Percentiles rank a stretch among this genome's conserved stretches.
These are phyloP conservation scores for Cutaneotrichosporon cavernicola DNA, from an alignment of 1,284 basidiomycete genomes.

Conservation along the genomic window DNA sequence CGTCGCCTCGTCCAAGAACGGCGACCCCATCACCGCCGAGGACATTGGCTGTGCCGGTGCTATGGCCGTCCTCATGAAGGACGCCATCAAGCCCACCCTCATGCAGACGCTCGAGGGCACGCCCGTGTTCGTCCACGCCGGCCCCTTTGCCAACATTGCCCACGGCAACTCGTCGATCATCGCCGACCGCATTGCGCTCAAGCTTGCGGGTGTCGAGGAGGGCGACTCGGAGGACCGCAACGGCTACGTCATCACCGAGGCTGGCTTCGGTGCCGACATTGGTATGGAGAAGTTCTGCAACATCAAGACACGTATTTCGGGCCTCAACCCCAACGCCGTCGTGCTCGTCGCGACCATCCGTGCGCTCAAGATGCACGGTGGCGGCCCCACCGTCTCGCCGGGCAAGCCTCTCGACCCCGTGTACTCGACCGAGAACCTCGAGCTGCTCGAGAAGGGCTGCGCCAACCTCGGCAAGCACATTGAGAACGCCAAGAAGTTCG, in stretches of 20 bases:
- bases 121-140: slow-evolving; percentile 97
- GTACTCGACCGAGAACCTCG: slow-evolving; percentile 91
- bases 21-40: slow-evolving; percentile 92
- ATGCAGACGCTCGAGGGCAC: slow-evolving; percentile 99
- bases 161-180: slow-evolving; percentile 99
- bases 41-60: slow-evolving; percentile 95
- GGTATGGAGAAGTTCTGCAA: slow-evolving; percentile 99
- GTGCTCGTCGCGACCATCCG: slow-evolving; percentile 97
- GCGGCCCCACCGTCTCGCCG: slow-evolving; percentile 93
- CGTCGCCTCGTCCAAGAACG: slow-evolving; percentile 88
- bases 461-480: slow-evolving; percentile 93
- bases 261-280: slow-evolving; percentile 98
- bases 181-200: slow-evolving; percentile 92
- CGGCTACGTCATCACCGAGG: slow-evolving; percentile 97
- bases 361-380: slow-evolving; percentile 98
- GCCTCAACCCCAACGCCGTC: slow-evolving; percentile 87
- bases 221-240: slow-evolving; percentile 77
- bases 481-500: slow-evolving; percentile 91
- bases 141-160: slow-evolving; percentile 98
- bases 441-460: slow-evolving; percentile 86
- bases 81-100: slow-evolving; percentile 97
- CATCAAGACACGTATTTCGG: slow-evolving; percentile 96
- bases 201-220: slow-evolving; percentile 93
- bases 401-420: slow-evolving; percentile 92
- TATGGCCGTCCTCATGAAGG: slow-evolving; percentile 96